Evolutionary conservation across 2,329 filamentous ascomycete species (phyloP).

Genomic region (Penicillium sp.): DNA sequence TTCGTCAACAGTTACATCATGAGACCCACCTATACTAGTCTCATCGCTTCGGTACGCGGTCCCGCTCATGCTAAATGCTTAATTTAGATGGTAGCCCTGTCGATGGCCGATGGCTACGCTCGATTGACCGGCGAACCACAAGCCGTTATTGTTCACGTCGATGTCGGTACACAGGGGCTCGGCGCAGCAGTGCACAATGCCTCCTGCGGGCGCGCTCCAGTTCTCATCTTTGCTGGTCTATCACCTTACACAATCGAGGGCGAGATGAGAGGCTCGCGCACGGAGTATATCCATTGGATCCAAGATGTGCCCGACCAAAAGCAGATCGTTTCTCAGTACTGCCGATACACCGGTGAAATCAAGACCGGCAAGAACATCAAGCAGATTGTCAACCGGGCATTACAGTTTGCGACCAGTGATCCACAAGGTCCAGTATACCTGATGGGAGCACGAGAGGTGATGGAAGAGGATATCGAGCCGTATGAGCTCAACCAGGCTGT

Average conservation of each 20-base stretch:
- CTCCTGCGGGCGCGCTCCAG: constrained; percentile 70
- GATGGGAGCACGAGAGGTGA: constrained; percentile 74
- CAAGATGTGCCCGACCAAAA: constrained; percentile 83
- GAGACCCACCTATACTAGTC: not conserved
- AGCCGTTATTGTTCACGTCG: constrained; percentile 77
- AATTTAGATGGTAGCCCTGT: constrained; percentile 75
- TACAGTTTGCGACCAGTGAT: constrained; percentile 77
- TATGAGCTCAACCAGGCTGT: constrained; percentile 68
- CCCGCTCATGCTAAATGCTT: constrained; percentile 1
- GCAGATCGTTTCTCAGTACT: constrained; percentile 80
- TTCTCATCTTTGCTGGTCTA: constrained; percentile 76
- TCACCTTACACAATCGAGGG: constrained; percentile 77
- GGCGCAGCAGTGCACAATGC: constrained; percentile 80
- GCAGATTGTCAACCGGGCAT: constrained; percentile 81
- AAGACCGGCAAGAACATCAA: constrained; percentile 84
- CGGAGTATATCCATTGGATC: constrained; percentile 85
- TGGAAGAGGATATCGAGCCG: constrained; percentile 80
- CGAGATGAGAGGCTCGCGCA: constrained; percentile 74
- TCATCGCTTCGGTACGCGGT: constrained; percentile 7
- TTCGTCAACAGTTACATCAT: constrained; percentile 37
- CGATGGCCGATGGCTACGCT: constrained; percentile 81
- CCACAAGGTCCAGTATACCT: constrained; percentile 81
- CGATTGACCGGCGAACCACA: constrained; percentile 71
- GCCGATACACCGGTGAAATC: constrained; percentile 78
- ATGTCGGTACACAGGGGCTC: constrained; percentile 78